Base-by-base conservation (phyloP, 2,329 filamentous ascomycete species). In the Pestalotiopsis sp. region DNA sequence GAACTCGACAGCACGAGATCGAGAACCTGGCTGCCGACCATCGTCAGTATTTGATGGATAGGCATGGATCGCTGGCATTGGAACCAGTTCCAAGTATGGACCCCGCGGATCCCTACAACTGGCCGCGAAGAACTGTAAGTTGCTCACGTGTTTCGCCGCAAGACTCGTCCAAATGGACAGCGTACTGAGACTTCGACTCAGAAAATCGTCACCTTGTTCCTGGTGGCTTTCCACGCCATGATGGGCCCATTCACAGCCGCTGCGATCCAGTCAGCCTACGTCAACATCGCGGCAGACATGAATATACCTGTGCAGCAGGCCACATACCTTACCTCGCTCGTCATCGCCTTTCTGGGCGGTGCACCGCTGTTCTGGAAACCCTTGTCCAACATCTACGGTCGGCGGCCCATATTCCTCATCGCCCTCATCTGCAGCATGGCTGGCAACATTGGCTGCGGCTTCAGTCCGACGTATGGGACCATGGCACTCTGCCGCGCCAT, bases 341-440 rank as follows among this genome's bases (percentile, higher is more conserved):
- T 86, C 68, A 89, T 89, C 64, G 84, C 83, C 4, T 82, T 89
- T 12, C 78, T 89, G 0, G 86, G 87, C 11, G 83, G 78, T 17
- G 84, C 82, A 0, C 87, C 87, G 0, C 76, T 90, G 1, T 82
- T 90, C 72, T 90, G 87, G 87, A 83, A 84, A 52, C 87, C 87
- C 0, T 75, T 90, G 1, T 84, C 86, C 0, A 83, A 86, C 56
- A 79, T 82, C 27, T 89, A 82, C 70, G 87, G 87, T 6, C 83
- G 88, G 2, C 82, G 86, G 4, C 86, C 86, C 0, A 81, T 88
- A 31, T 88, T 86, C 75, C 78, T 89, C 38, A 74, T 87, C 57
- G 87, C 85, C 0, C 75, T 85, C 17, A 71, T 86, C 1, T 79
- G 83, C 49, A 83, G 84, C 69, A 71, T 83, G 23, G 76, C 84